A percentile compares a stretch with the other conserved stretches of the same genome.
Conservation (phyloP, 2,329 filamentous ascomycete genomes). For the Pseudogymnoascus sp. region DNA sequence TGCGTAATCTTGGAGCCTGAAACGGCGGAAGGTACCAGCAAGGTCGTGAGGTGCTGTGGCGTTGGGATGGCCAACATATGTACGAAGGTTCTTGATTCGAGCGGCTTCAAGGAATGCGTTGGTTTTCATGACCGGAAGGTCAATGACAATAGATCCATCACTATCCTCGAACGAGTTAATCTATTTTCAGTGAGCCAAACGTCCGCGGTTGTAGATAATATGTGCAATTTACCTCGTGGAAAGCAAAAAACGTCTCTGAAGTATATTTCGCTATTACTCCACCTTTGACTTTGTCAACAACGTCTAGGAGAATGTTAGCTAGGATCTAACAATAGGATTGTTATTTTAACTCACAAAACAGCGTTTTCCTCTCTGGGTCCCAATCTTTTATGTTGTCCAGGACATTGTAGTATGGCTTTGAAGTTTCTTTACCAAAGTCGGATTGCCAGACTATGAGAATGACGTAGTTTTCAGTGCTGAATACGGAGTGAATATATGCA, state of each 20-base stretch:
- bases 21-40: neutral
- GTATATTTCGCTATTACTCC: neutral
- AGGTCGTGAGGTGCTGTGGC: neutral
- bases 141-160: neutral
- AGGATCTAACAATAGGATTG: too few species aligned
- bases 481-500: constrained; percentile 73
- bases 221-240: neutral
- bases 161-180: constrained; percentile 3
- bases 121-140: neutral
- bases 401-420: neutral
- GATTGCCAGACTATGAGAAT: constrained; percentile 38
- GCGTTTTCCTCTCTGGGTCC: neutral
- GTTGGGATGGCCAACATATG: neutral
- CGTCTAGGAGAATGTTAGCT: neutral
- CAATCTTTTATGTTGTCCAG: neutral
- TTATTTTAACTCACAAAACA: neutral
- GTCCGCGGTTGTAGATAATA: neutral
- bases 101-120: neutral
- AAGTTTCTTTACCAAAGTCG: neutral
- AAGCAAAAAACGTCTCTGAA: neutral
- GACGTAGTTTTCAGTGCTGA: constrained; percentile 62
- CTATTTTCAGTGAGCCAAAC: neutral
- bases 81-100: neutral
- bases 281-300: neutral
- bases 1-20: neutral